Evolutionary conservation across 2,329 filamentous ascomycete species (phyloP), one percentile per base, ranked within the genome.

Genomic region (Hymenoscyphus fraxineus): DNA sequence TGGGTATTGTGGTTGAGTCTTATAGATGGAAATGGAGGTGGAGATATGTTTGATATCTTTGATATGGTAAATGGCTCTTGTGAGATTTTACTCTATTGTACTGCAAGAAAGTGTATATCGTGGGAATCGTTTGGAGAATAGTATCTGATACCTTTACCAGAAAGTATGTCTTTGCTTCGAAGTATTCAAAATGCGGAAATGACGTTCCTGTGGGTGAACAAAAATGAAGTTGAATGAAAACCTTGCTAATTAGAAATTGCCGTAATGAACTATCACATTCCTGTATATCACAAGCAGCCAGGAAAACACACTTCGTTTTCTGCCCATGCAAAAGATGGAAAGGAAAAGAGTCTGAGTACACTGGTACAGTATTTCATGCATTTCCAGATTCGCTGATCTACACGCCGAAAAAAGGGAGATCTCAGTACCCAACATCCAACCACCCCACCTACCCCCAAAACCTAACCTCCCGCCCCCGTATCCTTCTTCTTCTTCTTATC

Each of bases 401-500:
- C 44, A 13, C 7, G 10, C 47, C 19, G 7, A 54, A 54, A 54
- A 13, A 35, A 35, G 9, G 35, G 35, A 35, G 35, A 35, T 35
- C 6, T 35, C 35, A 35, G 7, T 35, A 35, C 35, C 35, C 35
- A 35, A 35, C 35, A n/a, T n/a, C 31, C 54, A 56, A 16, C 27
- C 27, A 27, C 27, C 27, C 27, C 27, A 27, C 27, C 27, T 27
- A 2, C 31, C 13, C 3, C 31, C n/a, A n/a, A 56, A 7, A n/a
- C 16, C 47, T 61, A 54, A 6, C 22, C 41, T 1, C 41, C 72
- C n/a, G 73, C 73, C 59, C 74, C 31, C 65, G 47, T 54, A 27
- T 73, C 77, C 69, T 83, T 87, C 81, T 96, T 96, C 86, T 95
- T 95, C 82, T 92, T 93, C 86, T 97, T 97, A 77, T 97, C 94